Evolutionary conservation across 352 stramenopile genomes (phyloP).

Genomic region (Globisporangium spiculum): DNA sequence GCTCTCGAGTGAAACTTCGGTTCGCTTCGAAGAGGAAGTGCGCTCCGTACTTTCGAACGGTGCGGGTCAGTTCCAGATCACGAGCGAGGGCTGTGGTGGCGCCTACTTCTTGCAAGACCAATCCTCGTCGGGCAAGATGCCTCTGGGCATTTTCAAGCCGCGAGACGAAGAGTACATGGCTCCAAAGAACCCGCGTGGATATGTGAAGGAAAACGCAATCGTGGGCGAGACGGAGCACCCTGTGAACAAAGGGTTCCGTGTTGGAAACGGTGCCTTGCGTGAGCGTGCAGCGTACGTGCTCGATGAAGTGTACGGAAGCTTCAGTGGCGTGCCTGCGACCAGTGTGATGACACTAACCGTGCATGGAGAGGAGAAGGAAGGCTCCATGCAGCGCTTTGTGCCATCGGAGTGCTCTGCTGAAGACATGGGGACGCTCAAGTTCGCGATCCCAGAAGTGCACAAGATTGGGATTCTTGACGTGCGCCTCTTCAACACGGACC

Average conservation of each 20-base stretch:
- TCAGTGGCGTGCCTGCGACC: constrained; percentile 83
- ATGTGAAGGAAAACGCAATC: constrained; percentile 83
- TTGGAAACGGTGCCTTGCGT: constrained; percentile 83
- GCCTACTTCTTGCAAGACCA: constrained; percentile 57
- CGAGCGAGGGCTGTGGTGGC: constrained; percentile 76
- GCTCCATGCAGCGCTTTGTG: constrained; percentile 84
- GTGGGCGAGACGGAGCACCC: constrained; percentile 79
- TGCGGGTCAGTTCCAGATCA: constrained; percentile 53
- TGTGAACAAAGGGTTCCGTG: constrained; percentile 80
- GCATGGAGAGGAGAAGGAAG: constrained; percentile 70
- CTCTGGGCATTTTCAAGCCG: constrained; percentile 95
- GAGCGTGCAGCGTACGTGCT: constrained; percentile 84
- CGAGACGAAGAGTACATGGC: constrained; percentile 99
- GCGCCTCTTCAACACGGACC: constrained; percentile 88
- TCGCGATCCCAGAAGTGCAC: constrained; percentile 81
- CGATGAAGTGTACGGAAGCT: constrained; percentile 72
- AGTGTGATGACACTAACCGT: constrained; percentile 67
- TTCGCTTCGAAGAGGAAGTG: constrained; percentile 45
- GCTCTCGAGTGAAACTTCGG: constrained; percentile 39
- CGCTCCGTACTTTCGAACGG: constrained; percentile 29
- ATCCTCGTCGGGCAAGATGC: constrained; percentile 11
- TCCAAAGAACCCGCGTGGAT: constrained; percentile 97
- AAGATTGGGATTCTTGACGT: constrained; percentile 89
- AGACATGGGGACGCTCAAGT: constrained; percentile 87
- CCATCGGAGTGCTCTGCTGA: constrained; percentile 81